phyloP scores from a whole-genome alignment of 2,329 filamentous ascomycete species.

The Fusarium domesticum region DNA sequence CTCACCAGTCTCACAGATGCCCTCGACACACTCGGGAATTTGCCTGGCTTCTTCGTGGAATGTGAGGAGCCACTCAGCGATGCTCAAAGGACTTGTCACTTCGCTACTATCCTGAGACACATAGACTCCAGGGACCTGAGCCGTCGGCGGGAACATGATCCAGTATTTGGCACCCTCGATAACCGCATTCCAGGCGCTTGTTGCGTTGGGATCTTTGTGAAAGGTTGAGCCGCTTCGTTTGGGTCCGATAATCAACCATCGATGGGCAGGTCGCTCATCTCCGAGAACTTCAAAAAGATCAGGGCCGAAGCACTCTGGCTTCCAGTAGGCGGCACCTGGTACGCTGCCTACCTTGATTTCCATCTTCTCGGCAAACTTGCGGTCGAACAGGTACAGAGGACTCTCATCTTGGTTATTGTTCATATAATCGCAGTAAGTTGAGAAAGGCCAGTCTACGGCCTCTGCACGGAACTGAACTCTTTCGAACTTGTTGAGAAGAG shows the following conservation, averaged over 20 bases:
- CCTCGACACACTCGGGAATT: conserved; percentile 76
- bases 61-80: conserved; percentile 91
- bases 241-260: conserved; percentile 91
- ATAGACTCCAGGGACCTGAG: conserved; percentile 81
- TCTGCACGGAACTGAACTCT: conserved; percentile 79
- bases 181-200: conserved; percentile 91
- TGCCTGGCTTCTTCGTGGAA: conserved; percentile 82
- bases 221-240: conserved; percentile 88
- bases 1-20: conserved; percentile 79
- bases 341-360: conserved; percentile 57
- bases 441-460: conserved; percentile 86
- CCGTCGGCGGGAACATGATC: conserved; percentile 91
- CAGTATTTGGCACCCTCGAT: conserved; percentile 91
- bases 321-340: conserved; percentile 64
- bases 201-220: conserved; percentile 76
- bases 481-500: conserved; percentile 61
- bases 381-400: conserved; percentile 89
- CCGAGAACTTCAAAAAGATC: conserved; percentile 82
- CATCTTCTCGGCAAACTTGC: conserved; percentile 85
- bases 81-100: conserved; percentile 89
- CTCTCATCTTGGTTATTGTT: conserved; percentile 76
- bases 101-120: conserved; percentile 87
- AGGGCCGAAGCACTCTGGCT: conserved; percentile 78
- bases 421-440: conserved; percentile 83
- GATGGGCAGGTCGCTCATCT: conserved; percentile 74